Percentiles rank a stretch among this genome's conserved stretches.
Evolutionary conservation across 768 basidiomycete genomes (phyloP).

Genomic region (Mycena rebaudengoi): DNA sequence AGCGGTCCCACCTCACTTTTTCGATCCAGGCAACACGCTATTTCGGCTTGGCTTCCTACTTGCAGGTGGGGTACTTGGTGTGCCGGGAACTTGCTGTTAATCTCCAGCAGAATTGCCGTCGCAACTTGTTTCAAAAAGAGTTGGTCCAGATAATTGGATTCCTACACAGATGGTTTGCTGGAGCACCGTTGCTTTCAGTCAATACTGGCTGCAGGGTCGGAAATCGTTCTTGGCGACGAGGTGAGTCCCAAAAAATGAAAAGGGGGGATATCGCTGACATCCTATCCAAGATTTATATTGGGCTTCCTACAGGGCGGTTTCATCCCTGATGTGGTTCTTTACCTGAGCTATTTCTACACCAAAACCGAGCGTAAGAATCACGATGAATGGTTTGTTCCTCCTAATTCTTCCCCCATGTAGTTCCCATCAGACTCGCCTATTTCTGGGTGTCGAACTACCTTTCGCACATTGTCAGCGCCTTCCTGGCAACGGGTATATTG

Average conservation of each 20-base stretch:
- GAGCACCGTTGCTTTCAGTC: slow-evolving; percentile 63
- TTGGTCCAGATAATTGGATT: slow-evolving; percentile 76
- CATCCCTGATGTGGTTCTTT: slow-evolving; percentile 71
- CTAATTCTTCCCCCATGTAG: slow-evolving; percentile 32
- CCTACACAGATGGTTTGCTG: slow-evolving; percentile 68
- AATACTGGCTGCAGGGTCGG: slow-evolving; percentile 66
- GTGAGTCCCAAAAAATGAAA: no score
- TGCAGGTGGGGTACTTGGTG: slow-evolving; percentile 41
- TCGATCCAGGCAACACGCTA: slow-evolving; percentile 54
- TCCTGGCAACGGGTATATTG: slow-evolving; percentile 72
- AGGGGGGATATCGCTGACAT: no score
- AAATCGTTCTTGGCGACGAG: slow-evolving; percentile 63
- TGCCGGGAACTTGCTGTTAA: not conserved
- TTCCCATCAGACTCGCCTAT: slow-evolving; percentile 72
- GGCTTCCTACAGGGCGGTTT: slow-evolving; percentile 65
- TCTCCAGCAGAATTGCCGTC: slow-evolving; percentile 63
- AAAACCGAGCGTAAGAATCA: slow-evolving; percentile 56
- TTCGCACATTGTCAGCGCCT: slow-evolving; percentile 63
- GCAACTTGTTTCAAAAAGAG: slow-evolving; percentile 70
- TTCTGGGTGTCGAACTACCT: slow-evolving; percentile 74
- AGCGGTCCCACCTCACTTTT: no score
- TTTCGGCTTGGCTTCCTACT: slow-evolving; percentile 58
- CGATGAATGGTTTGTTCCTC: not conserved
- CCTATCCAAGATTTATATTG: slow-evolving; percentile 48
- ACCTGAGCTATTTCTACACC: slow-evolving; percentile 73